A percentile compares a stretch with the other conserved stretches of the same genome.
Evolutionary conservation across 352 stramenopile genomes (phyloP).

Genomic region (Aphanomyces invadans): DNA sequence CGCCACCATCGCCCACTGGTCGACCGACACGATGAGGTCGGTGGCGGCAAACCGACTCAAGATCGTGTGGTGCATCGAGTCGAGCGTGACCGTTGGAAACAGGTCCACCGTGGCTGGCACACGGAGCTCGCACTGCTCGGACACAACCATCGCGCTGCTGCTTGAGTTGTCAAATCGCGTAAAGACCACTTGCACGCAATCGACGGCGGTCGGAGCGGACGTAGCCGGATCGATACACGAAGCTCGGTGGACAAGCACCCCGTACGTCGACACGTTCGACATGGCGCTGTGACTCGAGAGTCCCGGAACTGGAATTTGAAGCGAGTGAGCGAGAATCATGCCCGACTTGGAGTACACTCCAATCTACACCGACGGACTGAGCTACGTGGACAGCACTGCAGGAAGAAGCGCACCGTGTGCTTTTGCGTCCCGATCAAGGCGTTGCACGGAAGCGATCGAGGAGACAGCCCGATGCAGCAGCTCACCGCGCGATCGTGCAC

Average conservation of each 20-base stretch:
- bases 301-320: slow-evolving; percentile 32
- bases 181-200: slow-evolving; percentile 18
- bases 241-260: slow-evolving; percentile 46
- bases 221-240: background rate
- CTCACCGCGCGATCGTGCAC: slow-evolving; percentile 49
- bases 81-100: slow-evolving; percentile 75
- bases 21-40: slow-evolving; percentile 10
- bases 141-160: slow-evolving; percentile 17
- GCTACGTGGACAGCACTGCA: background rate
- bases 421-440: slow-evolving; percentile 70
- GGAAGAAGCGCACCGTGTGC: slow-evolving; percentile 48
- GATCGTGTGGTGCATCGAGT: slow-evolving; percentile 72
- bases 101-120: slow-evolving; percentile 59
- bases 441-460: slow-evolving; percentile 64
- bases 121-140: slow-evolving; percentile 39
- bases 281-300: slow-evolving; percentile 47
- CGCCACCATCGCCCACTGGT: slow-evolving; percentile 1
- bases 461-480: slow-evolving; percentile 73
- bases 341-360: slow-evolving; percentile 69
- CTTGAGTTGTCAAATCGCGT: background rate
- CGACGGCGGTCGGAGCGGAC: no score
- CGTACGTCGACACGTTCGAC: slow-evolving; percentile 63
- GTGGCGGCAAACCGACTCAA: slow-evolving; percentile 46
- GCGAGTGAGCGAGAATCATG: slow-evolving; percentile 57
- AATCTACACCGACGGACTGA: slow-evolving; percentile 36